Conservation (phyloP, 1,139 yeast genomes). For the Barnettozyma hawaiiensis region DNA sequence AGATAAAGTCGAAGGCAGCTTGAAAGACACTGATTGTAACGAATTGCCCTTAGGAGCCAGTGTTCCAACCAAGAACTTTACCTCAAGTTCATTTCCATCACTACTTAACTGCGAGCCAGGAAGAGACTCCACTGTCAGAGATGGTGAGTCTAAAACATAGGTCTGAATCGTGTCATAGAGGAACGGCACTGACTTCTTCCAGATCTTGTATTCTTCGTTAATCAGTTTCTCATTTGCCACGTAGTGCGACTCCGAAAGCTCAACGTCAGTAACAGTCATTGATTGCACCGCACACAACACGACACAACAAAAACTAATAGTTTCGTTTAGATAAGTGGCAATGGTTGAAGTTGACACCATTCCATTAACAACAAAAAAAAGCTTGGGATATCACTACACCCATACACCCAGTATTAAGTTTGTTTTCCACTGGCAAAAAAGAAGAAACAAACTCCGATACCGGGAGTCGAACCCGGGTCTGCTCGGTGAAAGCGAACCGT, state of each 20-base stretch:
- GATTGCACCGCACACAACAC: too few species aligned
- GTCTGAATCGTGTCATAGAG: constrained; percentile 76
- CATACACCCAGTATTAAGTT: too few species aligned
- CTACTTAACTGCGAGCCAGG: constrained; percentile 34
- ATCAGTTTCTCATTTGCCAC: constrained; percentile 34
- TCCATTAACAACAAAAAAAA: too few species aligned
- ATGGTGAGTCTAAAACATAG: constrained; percentile 35
- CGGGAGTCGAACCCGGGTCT: constrained; percentile 82
- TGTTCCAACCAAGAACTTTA: constrained; percentile 46
- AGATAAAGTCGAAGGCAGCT: constrained; percentile 47
- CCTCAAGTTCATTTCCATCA: constrained; percentile 35
- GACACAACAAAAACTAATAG: too few species aligned
- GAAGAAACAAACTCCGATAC: constrained; percentile 51
- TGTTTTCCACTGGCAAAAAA: background rate
- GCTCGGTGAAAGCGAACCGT: constrained; percentile 82
- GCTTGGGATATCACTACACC: background rate
- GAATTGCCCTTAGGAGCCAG: constrained; percentile 40
- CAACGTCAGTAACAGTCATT: constrained; percentile 8
- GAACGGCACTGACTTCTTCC: constrained; percentile 95
- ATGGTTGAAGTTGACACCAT: too few species aligned
- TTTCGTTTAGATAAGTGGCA: too few species aligned
- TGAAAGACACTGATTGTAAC: constrained; percentile 42
- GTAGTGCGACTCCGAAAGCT: constrained; percentile 17
- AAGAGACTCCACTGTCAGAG: constrained; percentile 44
- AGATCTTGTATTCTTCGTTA: constrained; percentile 74